Percentiles rank a stretch among this genome's conserved stretches.
Evolutionary conservation across 768 basidiomycete genomes (phyloP).

Genomic region (Mrakia blollopis): DNA sequence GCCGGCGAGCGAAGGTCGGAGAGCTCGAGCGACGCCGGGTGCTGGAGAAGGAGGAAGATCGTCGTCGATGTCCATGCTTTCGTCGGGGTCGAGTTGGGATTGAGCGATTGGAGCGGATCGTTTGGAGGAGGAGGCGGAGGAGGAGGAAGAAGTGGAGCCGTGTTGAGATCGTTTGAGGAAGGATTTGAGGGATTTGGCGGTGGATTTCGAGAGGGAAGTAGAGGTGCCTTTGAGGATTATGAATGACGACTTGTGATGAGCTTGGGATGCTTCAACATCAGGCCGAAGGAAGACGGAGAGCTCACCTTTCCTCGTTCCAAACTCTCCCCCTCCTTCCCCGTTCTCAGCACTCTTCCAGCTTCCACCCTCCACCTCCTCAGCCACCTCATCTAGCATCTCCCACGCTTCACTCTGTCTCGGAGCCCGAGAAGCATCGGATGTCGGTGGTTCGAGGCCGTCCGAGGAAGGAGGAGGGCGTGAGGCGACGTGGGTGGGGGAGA

Average conservation of each 20-base stretch:
- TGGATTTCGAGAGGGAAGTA: slow-evolving; percentile 6
- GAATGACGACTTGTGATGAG: not conserved
- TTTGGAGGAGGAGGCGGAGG: not conserved
- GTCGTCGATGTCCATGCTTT: slow-evolving; percentile 12
- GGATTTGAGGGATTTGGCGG: slow-evolving; percentile 18
- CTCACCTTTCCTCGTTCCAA: slow-evolving; percentile 18
- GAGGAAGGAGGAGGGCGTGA: not conserved
- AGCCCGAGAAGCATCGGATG: not conserved
- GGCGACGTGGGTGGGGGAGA: slow-evolving; percentile 4
- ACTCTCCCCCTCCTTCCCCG: slow-evolving; percentile 17
- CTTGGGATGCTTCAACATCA: no score
- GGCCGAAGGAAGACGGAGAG: not conserved
- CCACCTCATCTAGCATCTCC: slow-evolving; percentile 14
- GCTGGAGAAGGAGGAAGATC: not conserved
- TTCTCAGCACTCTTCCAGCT: slow-evolving; percentile 30
- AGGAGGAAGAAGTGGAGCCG: not conserved
- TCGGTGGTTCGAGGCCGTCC: not conserved
- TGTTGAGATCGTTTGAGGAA: not conserved
- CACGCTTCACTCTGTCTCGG: slow-evolving; percentile 23
- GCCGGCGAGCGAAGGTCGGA: slow-evolving; percentile 7
- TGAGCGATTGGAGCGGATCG: not conserved
- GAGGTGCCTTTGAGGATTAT: not conserved
- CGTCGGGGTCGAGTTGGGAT: not conserved
- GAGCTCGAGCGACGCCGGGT: slow-evolving; percentile 12
- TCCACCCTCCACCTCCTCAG: not conserved